phyloP scores from a whole-genome alignment of 441 rosid species.

The Biscutella laevigata region DNA sequence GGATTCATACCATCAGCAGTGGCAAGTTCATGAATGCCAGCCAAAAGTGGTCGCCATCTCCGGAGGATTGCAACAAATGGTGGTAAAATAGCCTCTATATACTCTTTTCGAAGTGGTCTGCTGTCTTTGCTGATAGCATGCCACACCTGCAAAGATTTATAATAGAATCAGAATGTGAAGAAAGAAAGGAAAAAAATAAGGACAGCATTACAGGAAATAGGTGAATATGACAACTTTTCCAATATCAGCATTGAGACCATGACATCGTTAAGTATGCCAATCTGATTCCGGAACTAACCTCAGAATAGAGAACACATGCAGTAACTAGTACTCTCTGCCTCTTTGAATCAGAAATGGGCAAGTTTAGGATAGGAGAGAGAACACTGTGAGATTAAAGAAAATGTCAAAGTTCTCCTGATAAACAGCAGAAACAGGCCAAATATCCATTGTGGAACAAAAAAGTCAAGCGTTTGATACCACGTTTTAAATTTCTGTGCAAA shows the following conservation, averaged over 20 bases:
- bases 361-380: conserved; percentile 92
- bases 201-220: too few relatives aligned
- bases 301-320: conserved; percentile 95
- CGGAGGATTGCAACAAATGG: conserved; percentile 96
- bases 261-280: conserved; percentile 12
- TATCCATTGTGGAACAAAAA: background rate
- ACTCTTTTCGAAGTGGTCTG: conserved; percentile 81
- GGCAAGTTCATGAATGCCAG: conserved; percentile 98
- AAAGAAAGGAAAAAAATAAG: conserved; percentile 17
- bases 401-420: conserved; percentile 17
- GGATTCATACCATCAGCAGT: conserved; percentile 98
- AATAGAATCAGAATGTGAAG: conserved; percentile 22
- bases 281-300: conserved; percentile 59
- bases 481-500: background rate
- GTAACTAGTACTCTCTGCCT: conserved; percentile 98
- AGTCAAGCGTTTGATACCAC: background rate
- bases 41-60: conserved; percentile 97
- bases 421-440: conserved; percentile 18
- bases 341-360: conserved; percentile 97
- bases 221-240: too few relatives aligned
- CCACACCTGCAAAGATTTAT: conserved; percentile 62
- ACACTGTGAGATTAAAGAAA: conserved; percentile 51
- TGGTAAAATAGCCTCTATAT: conserved; percentile 89
- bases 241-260: conserved; percentile 21
- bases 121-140: conserved; percentile 88